phyloP scores from a whole-genome alignment of 495 filamentous ascomycete genomes.

The Cenococcum geophilum region DNA sequence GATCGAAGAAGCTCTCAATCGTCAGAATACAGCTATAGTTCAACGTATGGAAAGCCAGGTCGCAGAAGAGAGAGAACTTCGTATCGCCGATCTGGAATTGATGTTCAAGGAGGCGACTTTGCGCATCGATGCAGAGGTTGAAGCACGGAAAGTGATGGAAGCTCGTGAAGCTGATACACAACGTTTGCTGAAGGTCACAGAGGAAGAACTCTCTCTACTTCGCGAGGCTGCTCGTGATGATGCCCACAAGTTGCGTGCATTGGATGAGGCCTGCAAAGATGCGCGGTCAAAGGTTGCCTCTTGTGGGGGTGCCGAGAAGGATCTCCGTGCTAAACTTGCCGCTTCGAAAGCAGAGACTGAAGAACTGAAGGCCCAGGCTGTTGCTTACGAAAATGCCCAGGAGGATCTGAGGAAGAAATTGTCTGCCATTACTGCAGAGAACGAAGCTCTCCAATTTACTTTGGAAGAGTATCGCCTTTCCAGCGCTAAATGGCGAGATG shows the following conservation, averaged over 20 bases:
- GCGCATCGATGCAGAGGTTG: constrained; percentile 55
- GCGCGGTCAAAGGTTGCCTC: constrained; percentile 12
- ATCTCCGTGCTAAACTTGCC: constrained; percentile 13
- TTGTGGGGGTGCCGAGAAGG: constrained; percentile 5
- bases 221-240: constrained; percentile 63
- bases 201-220: constrained; percentile 65
- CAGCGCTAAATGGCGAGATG: constrained; percentile 49
- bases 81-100: constrained; percentile 40
- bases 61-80: constrained; percentile 23
- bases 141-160: constrained; percentile 59
- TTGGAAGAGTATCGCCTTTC: constrained; percentile 58
- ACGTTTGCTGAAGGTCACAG: constrained; percentile 62
- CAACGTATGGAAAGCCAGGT: constrained; percentile 39
- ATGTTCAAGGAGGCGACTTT: constrained; percentile 41
- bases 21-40: constrained; percentile 29
- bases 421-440: constrained; percentile 57
- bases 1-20: constrained; percentile 48
- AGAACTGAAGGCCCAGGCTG: constrained; percentile 46
- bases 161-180: constrained; percentile 67
- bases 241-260: constrained; percentile 46
- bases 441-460: constrained; percentile 51
- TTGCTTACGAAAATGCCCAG: constrained; percentile 54
- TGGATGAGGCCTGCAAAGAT: constrained; percentile 39
- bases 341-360: constrained; percentile 32
- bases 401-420: constrained; percentile 59